Percentiles rank a stretch among this genome's conserved stretches.
Conservation (phyloP, 2,329 filamentous ascomycete species). For the Claviceps fusiformis region DNA sequence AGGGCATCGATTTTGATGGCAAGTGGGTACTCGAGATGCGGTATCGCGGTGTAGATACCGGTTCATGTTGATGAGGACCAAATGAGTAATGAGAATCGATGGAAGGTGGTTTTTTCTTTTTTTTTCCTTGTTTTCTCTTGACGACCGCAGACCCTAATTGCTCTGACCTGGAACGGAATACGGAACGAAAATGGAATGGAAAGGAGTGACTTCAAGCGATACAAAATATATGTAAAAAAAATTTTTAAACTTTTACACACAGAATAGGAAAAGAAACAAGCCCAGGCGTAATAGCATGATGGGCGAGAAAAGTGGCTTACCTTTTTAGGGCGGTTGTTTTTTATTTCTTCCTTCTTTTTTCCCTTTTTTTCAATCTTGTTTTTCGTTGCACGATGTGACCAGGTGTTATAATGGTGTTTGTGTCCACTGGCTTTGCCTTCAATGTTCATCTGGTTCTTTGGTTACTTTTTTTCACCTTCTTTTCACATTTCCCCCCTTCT, state of each 20-base stretch:
- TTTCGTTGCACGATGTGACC: background rate
- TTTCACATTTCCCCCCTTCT: too few relatives aligned
- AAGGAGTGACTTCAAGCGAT: background rate
- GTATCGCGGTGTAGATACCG: constrained; percentile 26
- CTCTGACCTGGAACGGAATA: background rate
- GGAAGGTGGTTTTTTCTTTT: background rate
- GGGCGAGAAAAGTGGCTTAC: background rate
- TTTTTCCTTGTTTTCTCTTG: background rate
- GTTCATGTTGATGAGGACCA: constrained; percentile 7
- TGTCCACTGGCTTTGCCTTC: too few relatives aligned
- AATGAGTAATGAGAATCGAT: background rate
- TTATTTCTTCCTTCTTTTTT: background rate
- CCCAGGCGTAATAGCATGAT: background rate
- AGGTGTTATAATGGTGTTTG: too few relatives aligned
- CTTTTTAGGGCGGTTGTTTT: background rate
- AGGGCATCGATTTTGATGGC: constrained; percentile 78
- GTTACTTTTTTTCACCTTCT: too few relatives aligned
- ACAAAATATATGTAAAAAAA: background rate
- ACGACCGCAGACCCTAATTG: background rate
- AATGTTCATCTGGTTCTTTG: too few relatives aligned
- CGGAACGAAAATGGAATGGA: background rate
- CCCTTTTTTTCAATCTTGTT: background rate
- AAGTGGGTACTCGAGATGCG: constrained; percentile 69
- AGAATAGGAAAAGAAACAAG: background rate
- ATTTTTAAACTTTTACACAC: background rate